Evolutionary conservation across 2,329 filamentous ascomycete genomes (phyloP).

Genomic region (Hypoxylon sp.): DNA sequence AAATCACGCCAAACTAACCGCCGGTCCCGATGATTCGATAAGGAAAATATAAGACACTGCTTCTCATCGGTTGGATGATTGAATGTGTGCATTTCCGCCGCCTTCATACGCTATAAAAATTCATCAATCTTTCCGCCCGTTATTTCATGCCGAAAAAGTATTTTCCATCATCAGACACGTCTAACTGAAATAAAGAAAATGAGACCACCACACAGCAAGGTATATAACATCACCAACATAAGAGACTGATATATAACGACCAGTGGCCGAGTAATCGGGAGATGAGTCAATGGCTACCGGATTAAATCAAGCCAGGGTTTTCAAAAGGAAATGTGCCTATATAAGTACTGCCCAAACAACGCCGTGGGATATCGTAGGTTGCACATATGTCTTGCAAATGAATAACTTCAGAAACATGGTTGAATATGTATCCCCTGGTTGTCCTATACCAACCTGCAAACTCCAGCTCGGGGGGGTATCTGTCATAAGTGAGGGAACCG

Average conservation of each 20-base stretch:
- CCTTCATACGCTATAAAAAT: constrained; percentile 17
- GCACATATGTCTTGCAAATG: constrained; percentile 8
- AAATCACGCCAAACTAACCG: constrained; percentile 24
- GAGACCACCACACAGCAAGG: too few species aligned
- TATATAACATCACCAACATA: constrained; percentile 12
- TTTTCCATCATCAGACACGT: constrained; percentile 19
- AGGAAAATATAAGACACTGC: constrained; percentile 5
- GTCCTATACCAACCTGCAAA: constrained; percentile 23
- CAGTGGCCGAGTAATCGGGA: background rate
- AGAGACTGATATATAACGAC: constrained; percentile 8
- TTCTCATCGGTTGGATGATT: constrained; percentile 22
- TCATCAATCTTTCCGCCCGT: constrained; percentile 22
- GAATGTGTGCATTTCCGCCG: constrained; percentile 17
- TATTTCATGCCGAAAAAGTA: constrained; percentile 12
- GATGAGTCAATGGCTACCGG: too few species aligned
- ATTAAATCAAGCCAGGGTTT: too few species aligned
- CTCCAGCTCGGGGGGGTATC: constrained; percentile 37
- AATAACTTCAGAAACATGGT: constrained; percentile 13
- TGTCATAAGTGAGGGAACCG: constrained; percentile 27
- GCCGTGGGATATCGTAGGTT: constrained; percentile 27
- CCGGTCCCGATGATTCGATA: constrained; percentile 17
- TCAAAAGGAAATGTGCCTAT: constrained; percentile 21
- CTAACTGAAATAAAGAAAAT: constrained; percentile 6
- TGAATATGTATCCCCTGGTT: constrained; percentile 6
- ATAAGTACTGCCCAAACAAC: constrained; percentile 20